phyloP scores from a whole-genome alignment of 2,329 filamentous ascomycete species.

The Aspergillus uvarum region DNA sequence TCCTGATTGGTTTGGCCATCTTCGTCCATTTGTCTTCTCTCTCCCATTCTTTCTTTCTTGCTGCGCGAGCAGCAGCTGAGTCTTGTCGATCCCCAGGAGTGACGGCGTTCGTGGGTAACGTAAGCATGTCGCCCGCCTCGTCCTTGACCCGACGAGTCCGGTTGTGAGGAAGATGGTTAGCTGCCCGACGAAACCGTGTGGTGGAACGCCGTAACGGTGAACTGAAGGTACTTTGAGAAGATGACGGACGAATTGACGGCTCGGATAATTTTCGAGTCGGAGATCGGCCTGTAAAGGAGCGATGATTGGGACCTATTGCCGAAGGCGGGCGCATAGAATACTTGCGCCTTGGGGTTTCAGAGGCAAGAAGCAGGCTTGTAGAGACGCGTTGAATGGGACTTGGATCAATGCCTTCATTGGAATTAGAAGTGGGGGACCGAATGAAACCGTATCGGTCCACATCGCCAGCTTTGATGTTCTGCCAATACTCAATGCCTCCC shows the following conservation, averaged over 20 bases:
- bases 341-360: slow-evolving; percentile 56
- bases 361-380: slow-evolving; percentile 57
- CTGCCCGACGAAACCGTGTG: slow-evolving; percentile 51
- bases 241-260: slow-evolving; percentile 46
- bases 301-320: slow-evolving; percentile 44
- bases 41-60: slow-evolving; percentile 60
- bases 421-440: slow-evolving; percentile 28
- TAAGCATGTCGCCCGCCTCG: slow-evolving; percentile 66
- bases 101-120: slow-evolving; percentile 54
- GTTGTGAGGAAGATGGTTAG: slow-evolving; percentile 55
- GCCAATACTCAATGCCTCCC: slow-evolving; percentile 66
- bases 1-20: slow-evolving; percentile 57
- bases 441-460: slow-evolving; percentile 69
- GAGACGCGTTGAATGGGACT: slow-evolving; percentile 58
- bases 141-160: slow-evolving; percentile 56
- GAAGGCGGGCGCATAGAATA: slow-evolving; percentile 53
- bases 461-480: slow-evolving; percentile 57
- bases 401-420: slow-evolving; percentile 34
- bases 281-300: slow-evolving; percentile 45
- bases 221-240: slow-evolving; percentile 48
- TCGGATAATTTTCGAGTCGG: slow-evolving; percentile 44
- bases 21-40: slow-evolving; percentile 67
- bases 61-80: slow-evolving; percentile 47
- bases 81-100: slow-evolving; percentile 51
- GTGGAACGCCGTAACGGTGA: slow-evolving; percentile 42